Base-by-base conservation (phyloP, 2,329 filamentous ascomycete species). In the Drechmeria coniospora region DNA sequence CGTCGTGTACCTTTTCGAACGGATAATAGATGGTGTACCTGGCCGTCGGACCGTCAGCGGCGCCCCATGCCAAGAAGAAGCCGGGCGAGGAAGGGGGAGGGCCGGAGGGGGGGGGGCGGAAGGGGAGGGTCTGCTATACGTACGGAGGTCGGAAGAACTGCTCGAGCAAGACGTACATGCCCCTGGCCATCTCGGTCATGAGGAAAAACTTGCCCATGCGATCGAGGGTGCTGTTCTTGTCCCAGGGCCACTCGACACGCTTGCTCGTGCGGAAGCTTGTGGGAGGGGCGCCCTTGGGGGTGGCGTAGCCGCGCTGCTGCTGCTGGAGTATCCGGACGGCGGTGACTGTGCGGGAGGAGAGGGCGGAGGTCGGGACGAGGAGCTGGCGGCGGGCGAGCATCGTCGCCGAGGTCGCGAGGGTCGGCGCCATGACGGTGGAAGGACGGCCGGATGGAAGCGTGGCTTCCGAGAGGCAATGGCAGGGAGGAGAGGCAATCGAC, bases 21-120 rank as follows among this genome's bases (percentile, higher is more conserved):
- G 90, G 90, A 52, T 98, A 98, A 65, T 74, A 93, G 50, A 98
- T 98, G 27, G 90, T 98, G 59, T 95, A 94, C 45, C 86, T 93
- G 33, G n/a, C n/a, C n/a, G n/a, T 16, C 24, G 6, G 16, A 6
- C 11, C 11, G 29, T 36, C 29, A 39, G 30, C 21, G n/a, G n/a
- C n/a, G 9, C 12, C 7, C 13, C 8, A 15, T 20, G 9, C 2
- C 7, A 5, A 6, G 12, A n/a, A 2, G 9, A 13, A 15, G 5
- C 8, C 23, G 5, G n/a, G 13, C 9, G 14, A 9, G 5, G 14
- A 25, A 25, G n/a, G 5, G 5, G 15, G 11, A 5, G 14, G 14
- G 5, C 7, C 6, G 23, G 15, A 5, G 14, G 15, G 23, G 23
- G 7, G 14, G 9, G 16, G 7, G 17, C 6, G 26, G n/a, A n/a